Conservation (phyloP, 768 basidiomycete species). For the Macrolepiota dolichaula region DNA sequence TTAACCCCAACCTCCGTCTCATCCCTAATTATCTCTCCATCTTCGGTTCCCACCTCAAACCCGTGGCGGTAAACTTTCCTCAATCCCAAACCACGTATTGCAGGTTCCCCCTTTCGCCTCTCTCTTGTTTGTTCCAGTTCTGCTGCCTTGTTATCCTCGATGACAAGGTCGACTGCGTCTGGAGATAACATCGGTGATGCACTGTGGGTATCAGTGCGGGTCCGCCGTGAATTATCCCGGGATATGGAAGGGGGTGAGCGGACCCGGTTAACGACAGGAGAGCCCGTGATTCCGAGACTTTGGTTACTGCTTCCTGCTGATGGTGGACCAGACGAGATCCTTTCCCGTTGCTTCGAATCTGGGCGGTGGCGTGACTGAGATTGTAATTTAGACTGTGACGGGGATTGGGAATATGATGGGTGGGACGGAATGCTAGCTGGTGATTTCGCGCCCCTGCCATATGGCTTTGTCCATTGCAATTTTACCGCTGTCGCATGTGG, state of each 20-base stretch:
- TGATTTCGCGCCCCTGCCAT: neutral
- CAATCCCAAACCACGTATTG: conserved; percentile 35
- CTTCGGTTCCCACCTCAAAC: conserved; percentile 35
- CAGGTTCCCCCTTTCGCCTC: conserved; percentile 62
- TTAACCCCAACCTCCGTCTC: conserved; percentile 36
- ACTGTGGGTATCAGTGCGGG: conserved; percentile 7
- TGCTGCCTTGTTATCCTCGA: conserved; percentile 60
- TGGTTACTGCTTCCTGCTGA: conserved; percentile 24
- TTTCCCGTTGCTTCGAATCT: neutral
- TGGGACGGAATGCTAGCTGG: neutral
- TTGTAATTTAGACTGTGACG: conserved; percentile 7
- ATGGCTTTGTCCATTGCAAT: conserved; percentile 44
- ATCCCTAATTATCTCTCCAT: conserved; percentile 28
- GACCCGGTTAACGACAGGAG: conserved; percentile 16
- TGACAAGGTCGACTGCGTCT: conserved; percentile 88
- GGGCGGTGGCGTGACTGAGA: neutral
- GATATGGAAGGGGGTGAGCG: conserved; percentile 30
- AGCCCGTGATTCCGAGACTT: conserved; percentile 16
- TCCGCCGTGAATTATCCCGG: conserved; percentile 25
- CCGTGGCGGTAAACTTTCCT: conserved; percentile 53
- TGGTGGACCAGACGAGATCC: conserved; percentile 17
- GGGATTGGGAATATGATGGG: conserved; percentile 20
- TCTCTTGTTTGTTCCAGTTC: conserved; percentile 51
- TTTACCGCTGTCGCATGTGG: neutral
- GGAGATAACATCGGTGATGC: conserved; percentile 39